These are phyloP conservation scores for Neonectria sp. DNA, from an alignment of 2,329 filamentous ascomycete species.

Conservation along the genomic window DNA sequence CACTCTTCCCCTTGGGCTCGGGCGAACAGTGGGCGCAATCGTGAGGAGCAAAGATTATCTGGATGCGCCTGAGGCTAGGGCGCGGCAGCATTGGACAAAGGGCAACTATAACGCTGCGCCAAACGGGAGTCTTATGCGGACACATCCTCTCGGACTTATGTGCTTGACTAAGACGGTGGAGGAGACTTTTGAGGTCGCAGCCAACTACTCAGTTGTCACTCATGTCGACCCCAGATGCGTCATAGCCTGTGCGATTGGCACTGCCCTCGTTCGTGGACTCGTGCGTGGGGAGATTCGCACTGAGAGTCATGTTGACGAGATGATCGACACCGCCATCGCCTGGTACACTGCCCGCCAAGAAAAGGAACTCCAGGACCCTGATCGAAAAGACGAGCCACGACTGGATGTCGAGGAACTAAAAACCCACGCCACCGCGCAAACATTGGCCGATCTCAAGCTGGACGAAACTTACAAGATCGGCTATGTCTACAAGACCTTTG, in stretches of 20 bases:
- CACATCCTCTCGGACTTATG: conserved; percentile 65
- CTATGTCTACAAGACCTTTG: conserved; percentile 69
- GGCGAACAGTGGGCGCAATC: conserved; percentile 62
- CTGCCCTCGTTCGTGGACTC: conserved; percentile 62
- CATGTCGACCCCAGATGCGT: conserved; percentile 68
- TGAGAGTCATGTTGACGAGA: conserved; percentile 58
- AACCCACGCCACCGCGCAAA: conserved; percentile 55
- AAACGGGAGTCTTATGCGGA: conserved; percentile 69
- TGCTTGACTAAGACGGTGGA: conserved; percentile 57
- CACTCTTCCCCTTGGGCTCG: conserved; percentile 64
- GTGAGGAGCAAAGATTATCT: conserved; percentile 58
- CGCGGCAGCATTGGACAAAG: conserved; percentile 59
- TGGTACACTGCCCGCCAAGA: conserved; percentile 54
- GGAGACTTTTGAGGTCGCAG: conserved; percentile 61
- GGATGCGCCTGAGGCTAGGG: conserved; percentile 55
- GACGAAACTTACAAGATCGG: conserved; percentile 64
- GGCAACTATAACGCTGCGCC: conserved; percentile 59
- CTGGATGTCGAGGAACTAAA: conserved; percentile 60
- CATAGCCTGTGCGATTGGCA: conserved; percentile 63
- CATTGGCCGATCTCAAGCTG: conserved; percentile 58
- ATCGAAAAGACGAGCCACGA: conserved; percentile 48
- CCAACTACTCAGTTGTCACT: conserved; percentile 60
- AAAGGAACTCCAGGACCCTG: conserved; percentile 40
- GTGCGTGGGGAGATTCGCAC: conserved; percentile 59
- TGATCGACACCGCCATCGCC: conserved; percentile 56